phyloP scores from a whole-genome alignment of 1,139 yeast genomes.

The Zygoascus meyerae region DNA sequence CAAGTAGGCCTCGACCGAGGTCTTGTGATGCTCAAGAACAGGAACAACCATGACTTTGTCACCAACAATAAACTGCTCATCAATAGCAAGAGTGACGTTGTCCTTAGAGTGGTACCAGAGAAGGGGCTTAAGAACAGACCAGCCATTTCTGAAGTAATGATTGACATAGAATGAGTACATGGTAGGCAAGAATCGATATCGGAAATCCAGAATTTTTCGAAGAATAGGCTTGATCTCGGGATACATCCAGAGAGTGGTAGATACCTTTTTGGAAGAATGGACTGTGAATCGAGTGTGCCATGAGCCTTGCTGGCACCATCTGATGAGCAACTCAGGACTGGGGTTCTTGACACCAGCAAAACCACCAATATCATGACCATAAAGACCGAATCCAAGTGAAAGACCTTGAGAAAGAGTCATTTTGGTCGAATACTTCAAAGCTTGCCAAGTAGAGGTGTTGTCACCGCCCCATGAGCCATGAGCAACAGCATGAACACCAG shows the following conservation, averaged over 20 bases:
- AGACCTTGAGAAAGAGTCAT: constrained; percentile 17
- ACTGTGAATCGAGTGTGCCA: constrained; percentile 20
- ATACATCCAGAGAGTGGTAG: constrained; percentile 19
- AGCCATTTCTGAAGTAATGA: constrained; percentile 13
- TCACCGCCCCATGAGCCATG: constrained; percentile 24
- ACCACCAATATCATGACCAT: constrained; percentile 22
- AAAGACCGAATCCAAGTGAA: constrained; percentile 18
- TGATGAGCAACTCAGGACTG: constrained; percentile 17
- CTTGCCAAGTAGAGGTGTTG: constrained; percentile 19
- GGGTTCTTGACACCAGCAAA: constrained; percentile 17
- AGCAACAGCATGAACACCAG: constrained; percentile 19
- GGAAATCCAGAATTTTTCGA: constrained; percentile 13
- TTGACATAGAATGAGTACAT: constrained; percentile 17
- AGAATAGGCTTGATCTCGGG: constrained; percentile 17
- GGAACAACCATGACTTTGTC: constrained; percentile 19
- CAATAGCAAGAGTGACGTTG: constrained; percentile 13
- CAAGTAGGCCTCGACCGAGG: constrained; percentile 30
- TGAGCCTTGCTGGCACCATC: constrained; percentile 21
- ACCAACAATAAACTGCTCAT: constrained; percentile 20
- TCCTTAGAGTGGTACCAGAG: constrained; percentile 20
- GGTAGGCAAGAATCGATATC: constrained; percentile 20
- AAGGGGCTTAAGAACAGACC: constrained; percentile 17
- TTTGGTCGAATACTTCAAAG: constrained; percentile 14
- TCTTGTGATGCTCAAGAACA: constrained; percentile 15
- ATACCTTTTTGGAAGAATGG: constrained; percentile 15